Percentiles rank a stretch among this genome's conserved stretches.
These are phyloP conservation scores for Rhizopogon vesiculosus DNA, from an alignment of 768 basidiomycete genomes.

Conservation along the genomic window DNA sequence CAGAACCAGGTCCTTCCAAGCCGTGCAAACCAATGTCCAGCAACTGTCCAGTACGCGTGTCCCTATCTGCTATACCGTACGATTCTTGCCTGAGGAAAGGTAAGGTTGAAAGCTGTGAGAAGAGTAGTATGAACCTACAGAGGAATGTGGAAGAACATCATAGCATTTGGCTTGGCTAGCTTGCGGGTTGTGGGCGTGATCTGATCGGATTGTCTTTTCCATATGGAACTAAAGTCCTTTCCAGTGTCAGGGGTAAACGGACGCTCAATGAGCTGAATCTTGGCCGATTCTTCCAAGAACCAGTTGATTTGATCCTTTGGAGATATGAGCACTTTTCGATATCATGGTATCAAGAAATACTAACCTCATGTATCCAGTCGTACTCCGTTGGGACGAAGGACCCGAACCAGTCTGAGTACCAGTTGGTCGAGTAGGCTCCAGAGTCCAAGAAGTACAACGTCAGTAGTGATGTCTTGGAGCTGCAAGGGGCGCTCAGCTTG, in stretches of 20 bases:
- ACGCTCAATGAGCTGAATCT: constrained; percentile 70
- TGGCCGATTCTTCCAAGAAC: constrained; percentile 82
- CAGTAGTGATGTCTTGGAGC: constrained; percentile 83
- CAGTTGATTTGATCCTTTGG: constrained; percentile 76
- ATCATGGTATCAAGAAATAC: constrained; percentile 8
- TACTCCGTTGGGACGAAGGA: constrained; percentile 70
- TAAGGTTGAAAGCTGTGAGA: background rate
- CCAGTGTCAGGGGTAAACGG: constrained; percentile 79
- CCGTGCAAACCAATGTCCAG: constrained; percentile 69
- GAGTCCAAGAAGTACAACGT: constrained; percentile 93
- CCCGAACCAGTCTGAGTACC: constrained; percentile 51
- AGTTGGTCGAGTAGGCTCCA: constrained; percentile 60
- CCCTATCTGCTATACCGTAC: constrained; percentile 63
- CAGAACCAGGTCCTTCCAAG: constrained; percentile 54
- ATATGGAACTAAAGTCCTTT: constrained; percentile 63
- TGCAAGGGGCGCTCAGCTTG: constrained; percentile 22
- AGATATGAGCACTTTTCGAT: background rate
- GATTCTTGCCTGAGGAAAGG: constrained; percentile 57
- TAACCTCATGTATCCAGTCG: constrained; percentile 77
- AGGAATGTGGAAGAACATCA: constrained; percentile 99
- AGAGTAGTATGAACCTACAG: constrained; percentile 43
- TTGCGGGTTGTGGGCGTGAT: constrained; percentile 46
- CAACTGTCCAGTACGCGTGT: constrained; percentile 49
- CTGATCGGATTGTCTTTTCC: constrained; percentile 61
- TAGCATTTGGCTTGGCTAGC: constrained; percentile 89